phyloP scores from a whole-genome alignment of 495 filamentous ascomycete genomes.

The Tuber brumale region DNA sequence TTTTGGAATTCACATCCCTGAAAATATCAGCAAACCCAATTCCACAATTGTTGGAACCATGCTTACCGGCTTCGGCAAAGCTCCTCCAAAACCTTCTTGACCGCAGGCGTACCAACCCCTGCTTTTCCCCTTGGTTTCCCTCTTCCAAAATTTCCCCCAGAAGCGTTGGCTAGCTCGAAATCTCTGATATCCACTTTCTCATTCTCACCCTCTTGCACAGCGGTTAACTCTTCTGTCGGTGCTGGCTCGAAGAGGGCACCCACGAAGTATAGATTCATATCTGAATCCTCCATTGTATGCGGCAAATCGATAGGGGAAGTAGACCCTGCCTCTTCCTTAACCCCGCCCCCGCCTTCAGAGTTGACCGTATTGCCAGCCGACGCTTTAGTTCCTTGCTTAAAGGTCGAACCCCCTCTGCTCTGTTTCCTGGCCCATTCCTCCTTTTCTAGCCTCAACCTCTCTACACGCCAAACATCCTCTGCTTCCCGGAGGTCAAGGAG shows the following conservation, averaged over 20 bases:
- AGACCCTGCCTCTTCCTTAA: not conserved
- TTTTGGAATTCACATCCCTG: conserved; percentile 44
- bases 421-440: conserved; percentile 45
- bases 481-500: conserved; percentile 76
- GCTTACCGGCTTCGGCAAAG: conserved; percentile 72
- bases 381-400: conserved; percentile 4
- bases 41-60: conserved; percentile 50
- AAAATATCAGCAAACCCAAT: conserved; percentile 62
- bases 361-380: conserved; percentile 1
- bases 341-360: conserved; percentile 4
- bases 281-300: conserved; percentile 12
- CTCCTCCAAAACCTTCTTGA: conserved; percentile 61
- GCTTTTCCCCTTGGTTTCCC: conserved; percentile 26
- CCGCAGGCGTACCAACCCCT: conserved; percentile 21
- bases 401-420: conserved; percentile 16
- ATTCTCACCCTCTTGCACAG: conserved; percentile 43
- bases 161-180: conserved; percentile 75
- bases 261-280: conserved; percentile 18
- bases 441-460: conserved; percentile 60
- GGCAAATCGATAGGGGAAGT: not conserved
- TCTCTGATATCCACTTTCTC: conserved; percentile 59
- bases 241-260: conserved; percentile 33
- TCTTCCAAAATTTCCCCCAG: conserved; percentile 49
- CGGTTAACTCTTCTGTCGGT: conserved; percentile 48
- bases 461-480: conserved; percentile 63